Base-by-base conservation (phyloP, 1,284 basidiomycete genomes). In the Cerioporus squamosus region DNA sequence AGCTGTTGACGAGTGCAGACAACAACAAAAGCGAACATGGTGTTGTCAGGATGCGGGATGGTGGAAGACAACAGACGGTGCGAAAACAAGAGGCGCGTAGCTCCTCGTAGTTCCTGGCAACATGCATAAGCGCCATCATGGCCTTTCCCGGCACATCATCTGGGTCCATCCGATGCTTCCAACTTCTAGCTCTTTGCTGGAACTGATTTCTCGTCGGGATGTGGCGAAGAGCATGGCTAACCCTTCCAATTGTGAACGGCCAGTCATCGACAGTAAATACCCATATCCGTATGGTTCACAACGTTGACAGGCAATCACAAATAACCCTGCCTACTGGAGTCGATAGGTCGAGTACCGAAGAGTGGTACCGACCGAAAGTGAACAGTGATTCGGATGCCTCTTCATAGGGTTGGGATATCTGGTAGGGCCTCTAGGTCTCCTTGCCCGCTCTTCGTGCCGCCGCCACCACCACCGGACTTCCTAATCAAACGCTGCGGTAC, bases 401-500 rank as follows among this genome's bases (percentile, higher is more conserved):
- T 18, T 42, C 40, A 42, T n/a, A 47, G n/a, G 5, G 45, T 6
- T 14, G 45, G 45, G 24, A 47, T 47, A 20, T 47, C 45, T 12
- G 45, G 44, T 17, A 44, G 22, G 20, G 7, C 23, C 15, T 20
- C 8, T 15, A 44, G 17, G 6, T 44, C 44, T 9, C 17, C 6
- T 17, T 24, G 22, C 44, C 44, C 17, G 18, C 33, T 42, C 40
- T 42, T n/a, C 40, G 40, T 18, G 12, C 12, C 40, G 20, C 15
- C 22, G 1, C 24, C 36, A 24, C 15, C 22, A 0, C 24, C 36
- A 24, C 47, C 38, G 20, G 26, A 26, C 17, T 48, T 52, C 40
- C 66, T 60, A 14, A 68, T 10, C 8, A 74, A 55, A 7, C 58
- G 63, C 18, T 70, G 61, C 17, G 68, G 57, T 6, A 55, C 64